Evolutionary conservation across 2,329 filamentous ascomycete species (phyloP).

Genomic region (Pyricularia pennisetigena): DNA sequence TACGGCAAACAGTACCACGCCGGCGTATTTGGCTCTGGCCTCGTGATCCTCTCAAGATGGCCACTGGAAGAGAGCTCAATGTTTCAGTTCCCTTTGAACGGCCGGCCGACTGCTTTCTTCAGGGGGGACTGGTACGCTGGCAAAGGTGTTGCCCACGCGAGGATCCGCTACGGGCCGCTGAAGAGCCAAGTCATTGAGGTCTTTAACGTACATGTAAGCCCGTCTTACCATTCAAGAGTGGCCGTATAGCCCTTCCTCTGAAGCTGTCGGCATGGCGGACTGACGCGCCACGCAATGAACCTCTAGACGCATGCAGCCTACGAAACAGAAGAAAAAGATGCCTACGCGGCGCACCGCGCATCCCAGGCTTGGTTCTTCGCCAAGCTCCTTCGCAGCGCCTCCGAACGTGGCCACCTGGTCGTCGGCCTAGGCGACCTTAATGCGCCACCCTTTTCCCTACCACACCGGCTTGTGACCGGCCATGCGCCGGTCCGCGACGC

Average conservation of each 20-base stretch:
- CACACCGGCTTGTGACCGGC: slow-evolving; percentile 71
- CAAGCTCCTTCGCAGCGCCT: slow-evolving; percentile 75
- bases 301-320: slow-evolving; percentile 70
- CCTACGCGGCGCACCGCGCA: slow-evolving; percentile 81
- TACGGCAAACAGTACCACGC: slow-evolving; percentile 89
- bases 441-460: slow-evolving; percentile 80
- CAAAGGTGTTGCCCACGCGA: slow-evolving; percentile 81
- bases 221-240: neutral
- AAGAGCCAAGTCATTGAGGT: slow-evolving; percentile 68
- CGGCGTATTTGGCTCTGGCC: slow-evolving; percentile 79
- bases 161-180: slow-evolving; percentile 59
- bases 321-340: slow-evolving; percentile 57
- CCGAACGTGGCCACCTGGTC: slow-evolving; percentile 72
- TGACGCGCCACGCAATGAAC: neutral
- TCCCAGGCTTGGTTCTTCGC: slow-evolving; percentile 93
- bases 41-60: slow-evolving; percentile 86
- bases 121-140: slow-evolving; percentile 95
- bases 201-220: slow-evolving; percentile 76
- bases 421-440: slow-evolving; percentile 92
- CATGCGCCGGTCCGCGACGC: slow-evolving; percentile 73
- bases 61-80: slow-evolving; percentile 85
- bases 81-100: slow-evolving; percentile 82
- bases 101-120: slow-evolving; percentile 86
- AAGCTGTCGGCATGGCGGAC: neutral
- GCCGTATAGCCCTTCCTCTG: neutral